These are phyloP conservation scores for Schoenoplectus tabernaemontani DNA, from an alignment of 202 grass and related monocot species.

Conservation along the genomic window DNA sequence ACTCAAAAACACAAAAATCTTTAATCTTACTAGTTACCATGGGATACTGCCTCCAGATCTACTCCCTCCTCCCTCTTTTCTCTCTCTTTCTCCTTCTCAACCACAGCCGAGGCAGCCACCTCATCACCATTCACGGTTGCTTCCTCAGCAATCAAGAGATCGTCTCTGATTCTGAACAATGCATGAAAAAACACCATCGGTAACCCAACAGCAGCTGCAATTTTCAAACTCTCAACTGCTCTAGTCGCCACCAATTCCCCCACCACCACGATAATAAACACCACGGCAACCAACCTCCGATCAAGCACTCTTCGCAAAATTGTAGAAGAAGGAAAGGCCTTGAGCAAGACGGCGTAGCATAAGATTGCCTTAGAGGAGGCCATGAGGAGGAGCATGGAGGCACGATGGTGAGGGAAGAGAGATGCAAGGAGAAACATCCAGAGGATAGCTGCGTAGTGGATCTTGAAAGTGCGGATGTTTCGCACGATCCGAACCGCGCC, in stretches of 20 bases:
- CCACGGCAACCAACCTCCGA: constrained; percentile 36
- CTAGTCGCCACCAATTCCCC: constrained; percentile 39
- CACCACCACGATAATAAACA: constrained; percentile 50
- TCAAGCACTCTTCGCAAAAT: constrained; percentile 53
- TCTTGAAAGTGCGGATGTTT: constrained; percentile 49
- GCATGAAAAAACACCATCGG: constrained; percentile 47
- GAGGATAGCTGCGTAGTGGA: constrained; percentile 49
- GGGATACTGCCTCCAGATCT: constrained; percentile 46
- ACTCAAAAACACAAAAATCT: background rate
- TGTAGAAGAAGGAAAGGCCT: constrained; percentile 41
- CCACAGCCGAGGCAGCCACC: constrained; percentile 27
- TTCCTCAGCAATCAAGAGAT: constrained; percentile 36
- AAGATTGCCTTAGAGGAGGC: constrained; percentile 62
- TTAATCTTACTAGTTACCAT: constrained; percentile 16
- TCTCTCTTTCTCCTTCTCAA: constrained; percentile 53
- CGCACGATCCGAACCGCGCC: constrained; percentile 59
- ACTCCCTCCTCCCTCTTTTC: constrained; percentile 27
- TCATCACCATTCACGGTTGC: constrained; percentile 23
- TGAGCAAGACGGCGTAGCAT: constrained; percentile 45
- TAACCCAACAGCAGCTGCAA: constrained; percentile 32
- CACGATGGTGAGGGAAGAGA: constrained; percentile 43
- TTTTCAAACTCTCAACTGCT: constrained; percentile 45
- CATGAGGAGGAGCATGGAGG: constrained; percentile 65
- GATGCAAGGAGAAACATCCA: constrained; percentile 58
- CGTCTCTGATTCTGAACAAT: constrained; percentile 47